These are phyloP conservation scores for Paraphaeosphaeria minitans DNA, from an alignment of 2,329 filamentous ascomycete species.

Conservation along the genomic window DNA sequence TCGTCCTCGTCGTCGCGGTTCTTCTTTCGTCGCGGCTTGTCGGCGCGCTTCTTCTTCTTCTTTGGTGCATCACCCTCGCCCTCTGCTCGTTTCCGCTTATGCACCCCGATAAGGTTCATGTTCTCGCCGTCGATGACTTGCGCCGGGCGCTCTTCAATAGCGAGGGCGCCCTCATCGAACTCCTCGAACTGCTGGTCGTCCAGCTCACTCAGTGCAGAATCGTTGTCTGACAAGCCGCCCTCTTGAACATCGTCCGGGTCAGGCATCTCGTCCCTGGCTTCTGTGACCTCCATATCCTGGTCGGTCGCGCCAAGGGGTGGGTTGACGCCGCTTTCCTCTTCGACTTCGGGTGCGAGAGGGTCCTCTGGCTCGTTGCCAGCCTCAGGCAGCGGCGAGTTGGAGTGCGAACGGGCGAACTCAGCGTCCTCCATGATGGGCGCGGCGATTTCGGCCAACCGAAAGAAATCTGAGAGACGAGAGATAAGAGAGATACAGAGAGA, in stretches of 20 bases:
- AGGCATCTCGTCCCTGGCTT: conserved; percentile 44
- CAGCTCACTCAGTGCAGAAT: conserved; percentile 67
- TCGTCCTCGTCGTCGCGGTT: conserved; percentile 53
- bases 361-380: conserved; percentile 54
- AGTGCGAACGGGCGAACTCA: conserved; percentile 46
- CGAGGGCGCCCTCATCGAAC: conserved; percentile 65
- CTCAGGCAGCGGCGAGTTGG: conserved; percentile 51
- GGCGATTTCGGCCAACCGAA: neutral
- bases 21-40: conserved; percentile 59
- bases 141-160: conserved; percentile 64
- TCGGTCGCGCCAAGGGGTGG: conserved; percentile 50
- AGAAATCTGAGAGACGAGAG: neutral
- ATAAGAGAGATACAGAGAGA: neutral
- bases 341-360: conserved; percentile 53
- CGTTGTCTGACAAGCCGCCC: conserved; percentile 60
- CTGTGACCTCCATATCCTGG: conserved; percentile 53
- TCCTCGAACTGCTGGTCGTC: conserved; percentile 70
- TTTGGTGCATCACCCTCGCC: conserved; percentile 63
- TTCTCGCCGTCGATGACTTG: conserved; percentile 66
- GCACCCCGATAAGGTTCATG: conserved; percentile 64
- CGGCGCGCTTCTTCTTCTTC: conserved; percentile 71
- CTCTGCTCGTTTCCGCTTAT: conserved; percentile 68
- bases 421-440: conserved; percentile 51
- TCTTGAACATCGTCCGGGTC: conserved; percentile 45
- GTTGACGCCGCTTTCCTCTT: conserved; percentile 55